Conservation (phyloP, 768 basidiomycete species). For the Leccinum obscurum region DNA sequence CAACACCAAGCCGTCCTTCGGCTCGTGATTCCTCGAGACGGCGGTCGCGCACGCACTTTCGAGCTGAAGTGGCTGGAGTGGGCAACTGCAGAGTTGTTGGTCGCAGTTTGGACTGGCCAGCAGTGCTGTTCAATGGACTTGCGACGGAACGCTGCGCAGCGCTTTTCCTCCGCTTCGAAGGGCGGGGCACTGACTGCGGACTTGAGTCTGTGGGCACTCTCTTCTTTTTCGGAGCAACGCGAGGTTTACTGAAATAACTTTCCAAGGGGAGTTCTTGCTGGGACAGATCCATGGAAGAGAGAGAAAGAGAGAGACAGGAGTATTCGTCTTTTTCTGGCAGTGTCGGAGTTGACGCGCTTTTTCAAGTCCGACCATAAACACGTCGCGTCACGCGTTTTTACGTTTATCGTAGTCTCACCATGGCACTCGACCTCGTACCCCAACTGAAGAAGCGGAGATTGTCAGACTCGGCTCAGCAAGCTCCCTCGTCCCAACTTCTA, state of each 20-base stretch:
- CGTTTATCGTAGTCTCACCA: not conserved
- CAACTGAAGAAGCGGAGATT: slow-evolving; percentile 63
- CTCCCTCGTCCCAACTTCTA: slow-evolving; percentile 56
- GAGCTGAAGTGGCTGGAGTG: slow-evolving; percentile 22
- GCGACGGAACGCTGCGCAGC: not conserved
- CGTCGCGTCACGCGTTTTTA: slow-evolving; percentile 21
- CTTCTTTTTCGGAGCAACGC: slow-evolving; percentile 3
- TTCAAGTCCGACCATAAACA: slow-evolving; percentile 28
- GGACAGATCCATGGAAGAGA: slow-evolving; percentile 30
- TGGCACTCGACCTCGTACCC: slow-evolving; percentile 31
- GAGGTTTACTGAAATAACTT: slow-evolving; percentile 21
- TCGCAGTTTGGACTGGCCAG: slow-evolving; percentile 6
- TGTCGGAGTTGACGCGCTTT: slow-evolving; percentile 45
- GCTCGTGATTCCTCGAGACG: not conserved
- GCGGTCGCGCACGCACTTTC: slow-evolving; percentile 15
- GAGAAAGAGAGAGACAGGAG: not conserved
- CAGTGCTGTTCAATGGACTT: slow-evolving; percentile 1
- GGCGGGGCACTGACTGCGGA: slow-evolving; percentile 5
- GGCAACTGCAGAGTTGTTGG: slow-evolving; percentile 18
- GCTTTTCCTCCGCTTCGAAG: slow-evolving; percentile 24
- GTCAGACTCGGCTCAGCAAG: slow-evolving; percentile 39
- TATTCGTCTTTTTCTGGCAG: not conserved
- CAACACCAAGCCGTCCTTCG: not conserved
- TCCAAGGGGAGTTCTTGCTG: slow-evolving; percentile 36
- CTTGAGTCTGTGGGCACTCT: not conserved